A percentile compares a stretch with the other conserved stretches of the same genome.
phyloP scores from a whole-genome alignment of 2,329 filamentous ascomycete species.

The Aspergillus aculeatus region DNA sequence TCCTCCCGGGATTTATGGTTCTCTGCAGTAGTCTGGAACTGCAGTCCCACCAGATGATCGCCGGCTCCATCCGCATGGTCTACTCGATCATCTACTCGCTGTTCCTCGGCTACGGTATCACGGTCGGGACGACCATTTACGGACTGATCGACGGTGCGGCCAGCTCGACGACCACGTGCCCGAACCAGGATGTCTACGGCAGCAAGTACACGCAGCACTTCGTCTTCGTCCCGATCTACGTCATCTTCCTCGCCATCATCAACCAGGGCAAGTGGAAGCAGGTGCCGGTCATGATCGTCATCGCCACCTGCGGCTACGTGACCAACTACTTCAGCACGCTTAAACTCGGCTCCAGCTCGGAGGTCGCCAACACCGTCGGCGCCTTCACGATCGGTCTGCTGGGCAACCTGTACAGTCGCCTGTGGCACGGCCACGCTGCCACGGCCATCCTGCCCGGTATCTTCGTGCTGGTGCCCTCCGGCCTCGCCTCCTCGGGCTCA shows the following conservation, averaged over 20 bases:
- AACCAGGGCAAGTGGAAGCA: conserved; percentile 80
- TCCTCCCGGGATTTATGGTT: conserved; percentile 67
- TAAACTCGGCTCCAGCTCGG: conserved; percentile 67
- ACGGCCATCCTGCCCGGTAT: conserved; percentile 83
- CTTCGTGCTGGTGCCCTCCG: conserved; percentile 65
- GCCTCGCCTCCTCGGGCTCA: conserved; percentile 56
- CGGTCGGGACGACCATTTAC: conserved; percentile 64
- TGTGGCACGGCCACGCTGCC: conserved; percentile 72
- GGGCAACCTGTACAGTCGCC: conserved; percentile 72
- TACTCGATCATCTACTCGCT: conserved; percentile 73
- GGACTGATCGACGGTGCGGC: conserved; percentile 59
- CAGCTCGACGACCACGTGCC: conserved; percentile 46
- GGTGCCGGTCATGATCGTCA: conserved; percentile 70
- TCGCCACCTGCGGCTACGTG: conserved; percentile 69
- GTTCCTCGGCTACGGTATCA: conserved; percentile 71
- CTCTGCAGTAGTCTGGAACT: conserved; percentile 63
- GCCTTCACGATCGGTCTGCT: conserved; percentile 72
- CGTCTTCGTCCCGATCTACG: conserved; percentile 70
- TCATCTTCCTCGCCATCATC: conserved; percentile 70
- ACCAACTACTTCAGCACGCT: conserved; percentile 72
- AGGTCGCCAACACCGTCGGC: conserved; percentile 73
- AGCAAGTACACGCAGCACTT: conserved; percentile 55
- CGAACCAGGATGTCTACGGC: conserved; percentile 27
- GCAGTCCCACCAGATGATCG: conserved; percentile 67
- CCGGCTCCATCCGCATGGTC: conserved; percentile 70